A percentile compares a stretch with the other conserved stretches of the same genome.
Conservation (phyloP, 2,329 filamentous ascomycete species). For the Stagonosporopsis cucurbitacearum region DNA sequence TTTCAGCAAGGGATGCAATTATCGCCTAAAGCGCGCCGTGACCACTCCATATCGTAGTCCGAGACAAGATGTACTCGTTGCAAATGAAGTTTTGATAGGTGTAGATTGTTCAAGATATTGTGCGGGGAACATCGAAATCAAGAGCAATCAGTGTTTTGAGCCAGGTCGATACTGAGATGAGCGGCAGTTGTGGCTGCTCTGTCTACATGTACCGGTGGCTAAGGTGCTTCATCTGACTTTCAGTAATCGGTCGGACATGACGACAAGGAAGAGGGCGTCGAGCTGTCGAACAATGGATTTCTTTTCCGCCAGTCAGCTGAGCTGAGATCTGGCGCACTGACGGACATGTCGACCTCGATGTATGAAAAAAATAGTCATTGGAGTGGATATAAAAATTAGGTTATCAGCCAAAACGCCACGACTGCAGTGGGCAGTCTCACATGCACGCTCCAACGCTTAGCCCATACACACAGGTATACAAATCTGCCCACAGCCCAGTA, state of each 20-base stretch:
- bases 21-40: slow-evolving; percentile 8
- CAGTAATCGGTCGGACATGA: not conserved
- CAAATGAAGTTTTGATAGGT: slow-evolving; percentile 18
- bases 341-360: not conserved
- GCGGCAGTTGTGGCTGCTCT: not conserved
- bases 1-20: slow-evolving; percentile 3
- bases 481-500: slow-evolving; percentile 1
- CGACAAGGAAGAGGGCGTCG: not conserved
- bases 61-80: slow-evolving; percentile 1
- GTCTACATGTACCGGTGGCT: slow-evolving; percentile 13
- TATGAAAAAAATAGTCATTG: not conserved
- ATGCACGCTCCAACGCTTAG: slow-evolving; percentile 12
- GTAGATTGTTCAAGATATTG: slow-evolving; percentile 9
- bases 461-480: slow-evolving; percentile 12
- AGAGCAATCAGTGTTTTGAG: not conserved
- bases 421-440: slow-evolving; percentile 11
- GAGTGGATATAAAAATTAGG: slow-evolving; percentile 4
- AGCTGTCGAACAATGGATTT: not conserved
- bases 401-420: slow-evolving; percentile 10
- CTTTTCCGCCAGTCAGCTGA: not conserved
- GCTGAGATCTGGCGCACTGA: not conserved
- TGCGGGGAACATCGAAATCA: slow-evolving; percentile 10
- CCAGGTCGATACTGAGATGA: not conserved
- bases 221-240: slow-evolving; percentile 7
- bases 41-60: not conserved